Base-by-base conservation (phyloP, 441 rosid species). In the Syzygium syzygioides region DNA sequence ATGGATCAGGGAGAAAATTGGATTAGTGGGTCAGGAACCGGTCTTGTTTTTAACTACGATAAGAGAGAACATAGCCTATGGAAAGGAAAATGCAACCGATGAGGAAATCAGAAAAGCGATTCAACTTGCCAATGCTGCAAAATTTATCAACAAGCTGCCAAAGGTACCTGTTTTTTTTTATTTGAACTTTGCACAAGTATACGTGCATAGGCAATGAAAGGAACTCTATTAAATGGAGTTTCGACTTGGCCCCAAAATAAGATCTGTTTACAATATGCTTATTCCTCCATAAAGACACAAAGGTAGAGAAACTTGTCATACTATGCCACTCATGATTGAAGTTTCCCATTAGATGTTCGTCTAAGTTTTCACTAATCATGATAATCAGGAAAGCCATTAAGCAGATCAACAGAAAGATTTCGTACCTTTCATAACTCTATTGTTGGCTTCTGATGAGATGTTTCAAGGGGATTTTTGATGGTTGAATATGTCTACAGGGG, bases 21-120 rank as follows among this genome's bases (percentile, higher is more conserved):
- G 86, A 45, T 85, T 85, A 85, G 86, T 85, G 37, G 60, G 60
- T 85, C 86, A 85, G 60, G 86, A 85, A 85, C 86, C 86, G 7
- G 60, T 85, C 56, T 55, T 85, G 86, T 85, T 85, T 53, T 55
- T 85, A 85, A 85, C 86, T 12, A 85, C 57, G 4, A 53, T 85
- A 85, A 85, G 45, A 85, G 86, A 85, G 45, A 85, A 85, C 86
- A 85, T 85, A 85, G 86, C 86, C 57, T 85, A 85, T 18, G 86
- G 86, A 55, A 85, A 85, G 60, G 86, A 85, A 55, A 53, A 85
- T 17, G 86, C 86, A 32, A 85, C 86, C 7, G 60, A 85, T 5
- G 57, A 85, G 41, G 86, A 85, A 55, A 85, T 85, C 56, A 85
- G 41, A 34, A 55, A 85, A 52, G 86, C 86, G 26, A 85, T 85